A percentile compares a stretch with the other conserved stretches of the same genome.
Evolutionary conservation across 352 stramenopile species (phyloP).

Genomic region (Blastocystis sp.): DNA sequence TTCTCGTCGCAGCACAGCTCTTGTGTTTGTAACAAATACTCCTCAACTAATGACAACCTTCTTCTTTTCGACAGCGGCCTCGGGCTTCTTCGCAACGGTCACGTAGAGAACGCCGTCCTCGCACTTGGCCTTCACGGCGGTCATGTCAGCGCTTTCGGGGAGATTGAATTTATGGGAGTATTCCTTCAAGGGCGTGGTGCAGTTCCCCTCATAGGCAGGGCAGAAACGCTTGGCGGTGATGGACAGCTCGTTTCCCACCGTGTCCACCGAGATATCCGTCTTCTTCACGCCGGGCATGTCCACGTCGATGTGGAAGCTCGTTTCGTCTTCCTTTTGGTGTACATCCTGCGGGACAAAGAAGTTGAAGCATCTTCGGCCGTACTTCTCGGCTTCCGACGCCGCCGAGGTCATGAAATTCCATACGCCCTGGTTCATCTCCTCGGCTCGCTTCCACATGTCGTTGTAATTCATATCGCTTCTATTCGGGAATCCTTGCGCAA

Average conservation of each 20-base stretch:
- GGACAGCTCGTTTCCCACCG: neutral
- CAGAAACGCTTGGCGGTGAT: neutral
- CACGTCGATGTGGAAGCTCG: neutral
- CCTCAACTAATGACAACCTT: neutral
- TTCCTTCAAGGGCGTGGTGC: neutral
- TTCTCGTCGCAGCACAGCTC: slow-evolving; percentile 73
- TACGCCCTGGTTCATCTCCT: neutral
- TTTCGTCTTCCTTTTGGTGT: neutral
- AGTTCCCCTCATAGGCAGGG: neutral
- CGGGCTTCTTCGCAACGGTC: neutral
- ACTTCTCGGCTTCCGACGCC: too few relatives aligned
- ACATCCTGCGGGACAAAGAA: neutral
- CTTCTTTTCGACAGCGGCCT: neutral
- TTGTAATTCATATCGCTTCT: too few relatives aligned
- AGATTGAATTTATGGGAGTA: neutral
- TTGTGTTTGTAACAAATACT: neutral
- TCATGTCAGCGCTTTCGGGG: neutral
- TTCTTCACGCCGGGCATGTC: slow-evolving; percentile 27
- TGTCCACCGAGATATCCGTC: slow-evolving; percentile 3
- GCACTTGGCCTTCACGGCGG: neutral
- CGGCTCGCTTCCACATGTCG: too few relatives aligned
- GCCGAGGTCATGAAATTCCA: too few relatives aligned
- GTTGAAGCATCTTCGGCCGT: neutral
- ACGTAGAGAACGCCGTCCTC: neutral
- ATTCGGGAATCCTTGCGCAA: too few relatives aligned